Percentiles rank a stretch among this genome's conserved stretches.
These are phyloP conservation scores for Trapa bicornis DNA, from an alignment of 345 rosid genomes.

Conservation along the genomic window DNA sequence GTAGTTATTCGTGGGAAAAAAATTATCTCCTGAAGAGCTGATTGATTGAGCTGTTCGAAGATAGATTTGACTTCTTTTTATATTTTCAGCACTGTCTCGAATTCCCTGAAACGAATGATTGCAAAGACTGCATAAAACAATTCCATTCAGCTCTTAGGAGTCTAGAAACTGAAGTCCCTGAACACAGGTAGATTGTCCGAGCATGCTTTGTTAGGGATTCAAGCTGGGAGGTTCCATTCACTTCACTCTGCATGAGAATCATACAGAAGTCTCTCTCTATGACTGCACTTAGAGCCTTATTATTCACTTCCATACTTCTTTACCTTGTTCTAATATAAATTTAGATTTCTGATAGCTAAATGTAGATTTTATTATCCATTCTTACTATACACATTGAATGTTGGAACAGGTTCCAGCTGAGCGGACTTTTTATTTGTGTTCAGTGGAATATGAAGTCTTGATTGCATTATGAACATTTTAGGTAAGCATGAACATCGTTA, in stretches of 20 bases:
- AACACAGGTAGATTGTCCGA: not conserved
- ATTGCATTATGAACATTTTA: constrained; percentile 6
- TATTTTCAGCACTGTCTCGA: too few relatives aligned
- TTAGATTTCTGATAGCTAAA: not conserved
- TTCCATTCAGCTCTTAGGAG: not conserved
- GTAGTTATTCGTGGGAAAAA: not conserved
- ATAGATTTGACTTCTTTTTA: too few relatives aligned
- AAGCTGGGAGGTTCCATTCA: not conserved
- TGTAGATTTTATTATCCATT: not conserved
- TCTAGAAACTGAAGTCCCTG: not conserved
- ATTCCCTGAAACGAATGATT: not conserved
- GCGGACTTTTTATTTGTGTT: not conserved
- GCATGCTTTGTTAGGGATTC: not conserved
- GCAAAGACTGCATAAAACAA: not conserved
- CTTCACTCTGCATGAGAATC: not conserved
- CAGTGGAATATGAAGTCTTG: constrained; percentile 3
- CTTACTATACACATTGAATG: not conserved
- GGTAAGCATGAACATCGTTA: constrained; percentile 55
- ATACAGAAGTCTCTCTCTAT: too few relatives aligned
- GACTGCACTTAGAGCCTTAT: not conserved
- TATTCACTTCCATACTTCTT: not conserved
- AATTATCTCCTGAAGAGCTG: not conserved
- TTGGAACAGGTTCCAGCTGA: not conserved
- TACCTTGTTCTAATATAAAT: not conserved
- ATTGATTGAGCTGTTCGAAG: too few relatives aligned